phyloP scores from a whole-genome alignment of 106 monocot genomes.

The Cymbidium sinense region DNA sequence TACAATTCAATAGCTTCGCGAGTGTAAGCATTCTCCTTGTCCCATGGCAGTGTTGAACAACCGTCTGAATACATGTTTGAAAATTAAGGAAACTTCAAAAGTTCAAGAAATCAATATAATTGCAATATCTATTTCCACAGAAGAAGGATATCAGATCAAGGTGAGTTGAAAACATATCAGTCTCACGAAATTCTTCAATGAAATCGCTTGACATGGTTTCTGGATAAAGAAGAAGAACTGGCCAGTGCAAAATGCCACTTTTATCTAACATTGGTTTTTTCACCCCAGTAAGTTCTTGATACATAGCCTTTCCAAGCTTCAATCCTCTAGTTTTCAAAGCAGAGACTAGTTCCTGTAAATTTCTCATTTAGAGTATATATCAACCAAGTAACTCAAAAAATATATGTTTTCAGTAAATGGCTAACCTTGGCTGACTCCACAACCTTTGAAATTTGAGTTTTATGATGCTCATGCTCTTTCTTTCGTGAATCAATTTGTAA shows the following conservation, averaged over 20 bases:
- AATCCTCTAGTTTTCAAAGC: conserved; percentile 70
- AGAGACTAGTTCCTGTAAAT: conserved; percentile 47
- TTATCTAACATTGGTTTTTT: conserved; percentile 63
- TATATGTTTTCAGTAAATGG: not conserved
- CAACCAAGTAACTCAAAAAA: not conserved
- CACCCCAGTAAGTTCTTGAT: conserved; percentile 75
- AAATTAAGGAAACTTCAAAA: conserved; percentile 39
- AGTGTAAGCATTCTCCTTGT: conserved; percentile 47
- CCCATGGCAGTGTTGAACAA: conserved; percentile 64
- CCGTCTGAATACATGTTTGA: conserved; percentile 88
- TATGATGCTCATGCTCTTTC: conserved; percentile 42
- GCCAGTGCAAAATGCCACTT: conserved; percentile 77
- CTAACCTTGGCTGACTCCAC: conserved; percentile 71
- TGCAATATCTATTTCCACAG: not conserved
- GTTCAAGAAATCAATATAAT: not conserved
- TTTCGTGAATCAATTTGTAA: conserved; percentile 37
- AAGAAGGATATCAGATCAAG: conserved; percentile 88
- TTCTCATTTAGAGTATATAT: not conserved
- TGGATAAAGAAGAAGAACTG: conserved; percentile 94
- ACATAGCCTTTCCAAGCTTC: conserved; percentile 71
- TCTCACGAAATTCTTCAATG: conserved; percentile 90
- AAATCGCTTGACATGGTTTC: conserved; percentile 97
- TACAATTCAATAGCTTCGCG: conserved; percentile 75
- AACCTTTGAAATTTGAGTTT: conserved; percentile 39
- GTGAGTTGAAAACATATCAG: conserved; percentile 63